Evolutionary conservation across 176 grass and related monocot species (phyloP), one percentile per base, ranked within the genome.

Genomic region (maize (Zea mays)): DNA sequence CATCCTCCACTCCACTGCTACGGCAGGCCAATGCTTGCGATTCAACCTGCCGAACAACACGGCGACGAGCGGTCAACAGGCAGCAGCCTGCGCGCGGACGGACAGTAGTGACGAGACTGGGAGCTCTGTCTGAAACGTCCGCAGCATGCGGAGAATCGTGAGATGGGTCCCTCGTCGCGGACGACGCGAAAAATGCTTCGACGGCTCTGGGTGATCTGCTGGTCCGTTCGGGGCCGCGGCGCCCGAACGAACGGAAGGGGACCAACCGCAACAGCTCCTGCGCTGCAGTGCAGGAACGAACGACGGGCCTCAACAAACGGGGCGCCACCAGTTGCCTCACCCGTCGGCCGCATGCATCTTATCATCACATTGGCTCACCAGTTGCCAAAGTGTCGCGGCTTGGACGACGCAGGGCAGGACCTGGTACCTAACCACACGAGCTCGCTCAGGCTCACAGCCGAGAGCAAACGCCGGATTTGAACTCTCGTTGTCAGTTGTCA

Each of bases 331-430:
- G 27, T 27, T 27, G 60, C 7, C 36, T 49, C 62, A 71, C 67
- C 42, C 34, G 64, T 34, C n/a, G 5, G 19, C 56, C 19, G 57
- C 57, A 12, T 34, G 57, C 67, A 36, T 36, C 65, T 11, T 37
- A 15, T 46, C 86, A n/a, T n/a, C n/a, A n/a, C n/a, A n/a, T n/a
- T n/a, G 81, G 75, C 44, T 33, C 69, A 21, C 61, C 54, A 61
- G 0, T 21, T 38, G 67, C 67, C 82, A 72, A 47, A 71, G 39
- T 5, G 58, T 44, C 38, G 38, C 39, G 1, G 11, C 62, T 13
- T 12, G 49, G 21, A 55, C 47, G 39, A 55, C 38, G 37, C 38
- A 45, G 35, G 81, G 37, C 38, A 45, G 35, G 81, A 84, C 81
- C 71, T n/a, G 46, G 3, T 55, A 80, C 76, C 81, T 55, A 69